phyloP scores from a whole-genome alignment of 305 asterid genomes.

The Salvia sclarea region DNA sequence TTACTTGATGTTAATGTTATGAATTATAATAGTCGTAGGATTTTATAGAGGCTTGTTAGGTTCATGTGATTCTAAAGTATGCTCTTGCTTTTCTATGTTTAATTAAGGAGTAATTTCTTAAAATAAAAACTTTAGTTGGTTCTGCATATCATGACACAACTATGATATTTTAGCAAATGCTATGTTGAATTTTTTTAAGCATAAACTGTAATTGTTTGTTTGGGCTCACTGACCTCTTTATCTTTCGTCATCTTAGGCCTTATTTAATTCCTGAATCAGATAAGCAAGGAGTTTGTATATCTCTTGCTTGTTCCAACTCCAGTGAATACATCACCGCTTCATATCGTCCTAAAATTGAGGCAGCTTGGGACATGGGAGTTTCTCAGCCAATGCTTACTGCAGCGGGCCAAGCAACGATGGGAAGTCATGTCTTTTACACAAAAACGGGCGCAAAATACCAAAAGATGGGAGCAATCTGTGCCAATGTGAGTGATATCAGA shows the following conservation, averaged over 20 bases:
- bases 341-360: slow-evolving; percentile 82
- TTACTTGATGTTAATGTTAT: background rate
- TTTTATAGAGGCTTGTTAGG: background rate
- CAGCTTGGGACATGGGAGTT: slow-evolving; percentile 32
- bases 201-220: background rate
- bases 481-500: slow-evolving; percentile 60
- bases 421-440: slow-evolving; percentile 65
- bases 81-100: too few species aligned
- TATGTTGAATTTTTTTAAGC: background rate
- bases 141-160: too few species aligned
- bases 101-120: background rate
- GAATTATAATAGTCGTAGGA: background rate
- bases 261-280: slow-evolving; percentile 62
- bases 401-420: slow-evolving; percentile 51
- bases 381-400: slow-evolving; percentile 57
- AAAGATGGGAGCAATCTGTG: slow-evolving; percentile 51
- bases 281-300: slow-evolving; percentile 78
- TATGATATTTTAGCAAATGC: background rate
- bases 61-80: too few species aligned
- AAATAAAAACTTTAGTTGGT: background rate
- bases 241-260: slow-evolving; percentile 44
- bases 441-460: slow-evolving; percentile 48
- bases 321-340: slow-evolving; percentile 70
- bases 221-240: slow-evolving; percentile 3
- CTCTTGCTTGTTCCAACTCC: slow-evolving; percentile 60